Base-by-base conservation (phyloP, 148 eudicot genomes). In the Heliamphora exappendiculata region DNA sequence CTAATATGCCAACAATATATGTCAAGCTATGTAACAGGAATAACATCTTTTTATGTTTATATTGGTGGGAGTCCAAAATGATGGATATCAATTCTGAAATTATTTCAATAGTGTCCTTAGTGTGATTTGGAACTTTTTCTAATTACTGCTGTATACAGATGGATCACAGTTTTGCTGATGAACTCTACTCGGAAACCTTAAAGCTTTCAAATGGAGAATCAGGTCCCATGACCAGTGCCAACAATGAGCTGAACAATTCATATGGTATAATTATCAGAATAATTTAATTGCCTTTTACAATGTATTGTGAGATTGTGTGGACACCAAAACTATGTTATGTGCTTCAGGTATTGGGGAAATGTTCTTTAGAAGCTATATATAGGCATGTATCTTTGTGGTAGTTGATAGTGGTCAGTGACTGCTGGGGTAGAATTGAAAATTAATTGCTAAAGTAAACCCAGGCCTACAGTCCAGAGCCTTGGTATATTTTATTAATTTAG, bases 101-200 rank as follows among this genome's bases (percentile, higher is more conserved):
- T n/a, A n/a, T n/a, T n/a, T n/a, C n/a, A n/a, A n/a, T n/a, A n/a
- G 67, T 12, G 10, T 62, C 20, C 19, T 66, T 34, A 4, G 47
- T 65, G n/a, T 13, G 39, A 17, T 11, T 47, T 47, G 13, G 22
- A 36, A 36, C 57, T n/a, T n/a, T n/a, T n/a, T n/a, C n/a, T 47
- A 29, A 24, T 57, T 26, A 47, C 37, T 45, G 11, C 66, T 31
- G 11, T 57, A 9, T 54, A 29, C 64, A 81, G 80, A 81, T 81
- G 82, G 77, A 69, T 36, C 69, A 55, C 58, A 82, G 78, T 79
- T 50, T 85, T 45, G 76, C 79, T 44, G 51, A 82, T 49, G 87
- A 85, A 67, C 87, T 85, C 60, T 82, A 82, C 70, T 79, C 85
- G 9, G 85, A 79, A 20, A 70, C 74, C 66, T 65, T 82, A 71